Evolutionary conservation across 805 yeast genomes (phyloP).

Genomic region (Metschnikowia amazonensis): DNA sequence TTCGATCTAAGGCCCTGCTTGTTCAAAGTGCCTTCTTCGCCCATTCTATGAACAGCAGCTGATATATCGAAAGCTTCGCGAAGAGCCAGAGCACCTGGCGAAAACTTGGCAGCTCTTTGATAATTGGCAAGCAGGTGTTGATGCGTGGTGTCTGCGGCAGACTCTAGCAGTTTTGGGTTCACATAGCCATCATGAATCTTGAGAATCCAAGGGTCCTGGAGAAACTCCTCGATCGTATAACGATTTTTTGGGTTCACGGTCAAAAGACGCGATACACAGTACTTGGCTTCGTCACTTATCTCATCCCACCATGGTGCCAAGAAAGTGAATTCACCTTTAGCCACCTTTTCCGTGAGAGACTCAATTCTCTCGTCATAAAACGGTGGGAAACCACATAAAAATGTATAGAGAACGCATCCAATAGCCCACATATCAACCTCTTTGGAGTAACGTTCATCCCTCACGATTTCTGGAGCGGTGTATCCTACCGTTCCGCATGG

Average conservation of each 20-base stretch:
- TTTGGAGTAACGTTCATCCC: constrained; percentile 57
- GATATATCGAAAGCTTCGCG: constrained; percentile 85
- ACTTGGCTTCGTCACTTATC: constrained; percentile 65
- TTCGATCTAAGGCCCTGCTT: constrained; percentile 18
- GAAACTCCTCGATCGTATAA: constrained; percentile 62
- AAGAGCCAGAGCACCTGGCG: constrained; percentile 76
- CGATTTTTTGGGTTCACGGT: constrained; percentile 67
- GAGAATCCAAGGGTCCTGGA: constrained; percentile 65
- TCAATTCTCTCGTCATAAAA: constrained; percentile 68
- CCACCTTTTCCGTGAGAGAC: constrained; percentile 61
- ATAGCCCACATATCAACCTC: constrained; percentile 72
- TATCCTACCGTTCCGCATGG: constrained; percentile 78
- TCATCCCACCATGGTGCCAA: constrained; percentile 89
- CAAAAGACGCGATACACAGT: constrained; percentile 59
- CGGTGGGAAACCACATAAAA: constrained; percentile 72
- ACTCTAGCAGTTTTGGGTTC: constrained; percentile 1
- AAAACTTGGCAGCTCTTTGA: constrained; percentile 38
- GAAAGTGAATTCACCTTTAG: constrained; percentile 70
- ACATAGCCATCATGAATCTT: constrained; percentile 12
- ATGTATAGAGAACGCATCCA: constrained; percentile 66
- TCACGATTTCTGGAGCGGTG: constrained; percentile 63
- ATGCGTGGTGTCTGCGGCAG: not conserved
- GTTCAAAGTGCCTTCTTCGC: constrained; percentile 53
- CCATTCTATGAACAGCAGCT: constrained; percentile 79
- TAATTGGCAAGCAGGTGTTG: constrained; percentile 10